phyloP scores from a whole-genome alignment of 306 rosid species.

The Carpinus viminea region DNA sequence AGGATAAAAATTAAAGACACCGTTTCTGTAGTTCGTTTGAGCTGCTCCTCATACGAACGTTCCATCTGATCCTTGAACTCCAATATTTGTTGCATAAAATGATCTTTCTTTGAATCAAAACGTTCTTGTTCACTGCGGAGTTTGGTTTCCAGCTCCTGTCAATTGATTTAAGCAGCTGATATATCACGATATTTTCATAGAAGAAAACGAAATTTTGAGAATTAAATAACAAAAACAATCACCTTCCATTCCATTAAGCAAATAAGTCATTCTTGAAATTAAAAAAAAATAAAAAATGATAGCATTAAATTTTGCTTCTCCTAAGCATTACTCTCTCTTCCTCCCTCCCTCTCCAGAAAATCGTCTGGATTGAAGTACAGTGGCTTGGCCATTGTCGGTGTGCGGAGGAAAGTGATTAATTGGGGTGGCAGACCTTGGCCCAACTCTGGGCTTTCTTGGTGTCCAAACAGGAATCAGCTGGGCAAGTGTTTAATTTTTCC shows the following conservation, averaged over 20 bases:
- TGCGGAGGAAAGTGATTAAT: too few relatives aligned
- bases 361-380: too few relatives aligned
- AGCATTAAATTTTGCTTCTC: too few relatives aligned
- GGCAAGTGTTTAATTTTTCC: too few relatives aligned
- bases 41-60: slow-evolving; percentile 61
- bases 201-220: not conserved
- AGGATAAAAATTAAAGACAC: slow-evolving; percentile 38
- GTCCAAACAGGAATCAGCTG: too few relatives aligned
- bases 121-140: slow-evolving; percentile 52
- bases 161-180: slow-evolving; percentile 18
- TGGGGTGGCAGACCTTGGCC: too few relatives aligned
- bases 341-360: too few relatives aligned
- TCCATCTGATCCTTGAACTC: slow-evolving; percentile 58
- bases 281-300: too few relatives aligned
- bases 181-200: not conserved
- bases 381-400: too few relatives aligned
- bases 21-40: slow-evolving; percentile 75
- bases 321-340: too few relatives aligned
- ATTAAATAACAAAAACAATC: slow-evolving; percentile 2
- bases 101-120: slow-evolving; percentile 55
- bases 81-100: slow-evolving; percentile 40
- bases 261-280: slow-evolving; percentile 46
- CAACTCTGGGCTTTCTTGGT: too few relatives aligned
- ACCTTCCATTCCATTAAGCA: slow-evolving; percentile 70
- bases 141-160: slow-evolving; percentile 61